These are phyloP conservation scores for Canna indica DNA, from an alignment of 176 grass and related monocot genomes.

Conservation along the genomic window DNA sequence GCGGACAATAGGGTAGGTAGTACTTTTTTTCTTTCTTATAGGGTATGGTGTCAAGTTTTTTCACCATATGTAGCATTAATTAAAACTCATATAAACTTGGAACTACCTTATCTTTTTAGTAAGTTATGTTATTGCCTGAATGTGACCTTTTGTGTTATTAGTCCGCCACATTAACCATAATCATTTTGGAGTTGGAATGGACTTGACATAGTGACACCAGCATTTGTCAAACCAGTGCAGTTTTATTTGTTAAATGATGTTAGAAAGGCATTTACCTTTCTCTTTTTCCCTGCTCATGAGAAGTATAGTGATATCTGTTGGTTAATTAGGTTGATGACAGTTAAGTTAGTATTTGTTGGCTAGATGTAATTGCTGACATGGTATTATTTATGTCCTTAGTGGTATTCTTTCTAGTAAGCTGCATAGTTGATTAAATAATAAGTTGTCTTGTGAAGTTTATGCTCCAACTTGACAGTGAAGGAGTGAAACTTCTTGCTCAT, in stretches of 20 bases:
- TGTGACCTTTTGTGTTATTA: not conserved
- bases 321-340: too few relatives aligned
- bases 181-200: not conserved
- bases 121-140: not conserved
- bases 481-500: too few relatives aligned
- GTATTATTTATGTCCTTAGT: too few relatives aligned
- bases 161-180: not conserved
- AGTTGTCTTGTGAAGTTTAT: too few relatives aligned
- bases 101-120: not conserved
- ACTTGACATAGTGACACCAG: not conserved
- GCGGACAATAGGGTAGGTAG: not conserved
- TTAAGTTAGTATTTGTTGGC: too few relatives aligned
- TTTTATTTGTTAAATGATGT: not conserved
- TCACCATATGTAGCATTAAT: not conserved
- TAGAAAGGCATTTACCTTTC: not conserved
- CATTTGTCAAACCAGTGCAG: not conserved
- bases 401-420: too few relatives aligned
- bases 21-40: not conserved
- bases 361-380: too few relatives aligned
- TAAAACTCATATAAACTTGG: not conserved
- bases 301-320: too few relatives aligned
- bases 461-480: too few relatives aligned
- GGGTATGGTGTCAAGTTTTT: not conserved
- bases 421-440: too few relatives aligned
- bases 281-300: not conserved